Percentiles rank a stretch among this genome's conserved stretches.
Conservation (phyloP, 2,329 filamentous ascomycete species). For the Thermomyces lanuginosus region DNA sequence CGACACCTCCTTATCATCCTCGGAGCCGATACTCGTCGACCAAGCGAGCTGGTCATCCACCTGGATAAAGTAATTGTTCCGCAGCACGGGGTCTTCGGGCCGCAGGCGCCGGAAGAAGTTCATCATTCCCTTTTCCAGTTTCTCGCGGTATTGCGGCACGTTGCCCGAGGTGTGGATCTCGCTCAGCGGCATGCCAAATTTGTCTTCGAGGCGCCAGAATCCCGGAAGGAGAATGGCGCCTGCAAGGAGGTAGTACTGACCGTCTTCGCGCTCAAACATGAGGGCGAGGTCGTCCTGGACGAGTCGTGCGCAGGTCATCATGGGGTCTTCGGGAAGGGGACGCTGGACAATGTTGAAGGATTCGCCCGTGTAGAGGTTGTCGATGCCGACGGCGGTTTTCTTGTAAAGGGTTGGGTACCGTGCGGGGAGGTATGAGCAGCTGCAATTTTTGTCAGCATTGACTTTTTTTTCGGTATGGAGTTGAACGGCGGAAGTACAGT, state of each 20-base stretch:
- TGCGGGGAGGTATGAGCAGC: conserved; percentile 48
- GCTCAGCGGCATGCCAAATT: conserved; percentile 60
- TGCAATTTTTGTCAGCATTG: conserved; percentile 7
- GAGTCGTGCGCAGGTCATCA: conserved; percentile 55
- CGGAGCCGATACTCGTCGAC: conserved; percentile 58
- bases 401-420: conserved; percentile 58
- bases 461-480: neutral
- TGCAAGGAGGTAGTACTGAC: conserved; percentile 65
- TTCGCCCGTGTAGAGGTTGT: conserved; percentile 57
- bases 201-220: conserved; percentile 71
- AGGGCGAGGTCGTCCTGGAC: conserved; percentile 71
- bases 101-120: conserved; percentile 61
- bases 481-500: conserved; percentile 26
- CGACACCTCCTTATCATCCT: conserved; percentile 47
- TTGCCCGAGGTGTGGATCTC: conserved; percentile 66
- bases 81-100: conserved; percentile 48
- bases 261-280: conserved; percentile 62
- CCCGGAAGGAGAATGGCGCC: conserved; percentile 61
- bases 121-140: conserved; percentile 61
- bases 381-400: conserved; percentile 47
- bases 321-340: conserved; percentile 58
- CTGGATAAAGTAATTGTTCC: conserved; percentile 81
- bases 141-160: conserved; percentile 55
- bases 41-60: conserved; percentile 64
- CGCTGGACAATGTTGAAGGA: conserved; percentile 49